Percentiles rank a stretch among this genome's conserved stretches.
phyloP scores from a whole-genome alignment of 257 asterid species.

The Capsicum chinense region DNA sequence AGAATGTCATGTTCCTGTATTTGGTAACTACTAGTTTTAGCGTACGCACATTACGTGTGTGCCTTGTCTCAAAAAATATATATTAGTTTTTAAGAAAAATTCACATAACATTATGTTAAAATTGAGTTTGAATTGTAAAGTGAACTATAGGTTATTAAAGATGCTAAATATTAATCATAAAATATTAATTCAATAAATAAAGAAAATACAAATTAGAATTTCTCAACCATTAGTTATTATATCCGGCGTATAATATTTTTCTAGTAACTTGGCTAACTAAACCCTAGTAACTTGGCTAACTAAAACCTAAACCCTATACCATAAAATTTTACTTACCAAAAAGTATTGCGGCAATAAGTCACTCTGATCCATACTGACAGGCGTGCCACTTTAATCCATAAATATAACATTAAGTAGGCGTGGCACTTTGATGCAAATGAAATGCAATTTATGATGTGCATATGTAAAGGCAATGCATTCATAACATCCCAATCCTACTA shows the following conservation, averaged over 20 bases:
- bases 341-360: not conserved
- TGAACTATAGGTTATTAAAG: not conserved
- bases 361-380: too few relatives aligned
- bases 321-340: not conserved
- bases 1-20: not conserved
- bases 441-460: too few relatives aligned
- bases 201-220: not conserved
- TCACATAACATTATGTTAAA: not conserved
- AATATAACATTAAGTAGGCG: too few relatives aligned
- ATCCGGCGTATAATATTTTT: not conserved
- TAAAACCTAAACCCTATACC: too few relatives aligned
- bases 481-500: too few relatives aligned
- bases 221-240: not conserved
- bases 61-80: too few relatives aligned
- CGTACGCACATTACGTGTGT: not conserved
- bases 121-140: not conserved
- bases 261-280: not conserved
- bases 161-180: not conserved
- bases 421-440: too few relatives aligned
- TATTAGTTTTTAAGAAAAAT: not conserved
- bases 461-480: too few relatives aligned
- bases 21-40: not conserved
- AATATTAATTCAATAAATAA: too few relatives aligned
- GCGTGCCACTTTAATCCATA: too few relatives aligned
- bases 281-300: too few relatives aligned